Base-by-base conservation (phyloP, 768 basidiomycete genomes). In the Agaricus sinodeliciosus region DNA sequence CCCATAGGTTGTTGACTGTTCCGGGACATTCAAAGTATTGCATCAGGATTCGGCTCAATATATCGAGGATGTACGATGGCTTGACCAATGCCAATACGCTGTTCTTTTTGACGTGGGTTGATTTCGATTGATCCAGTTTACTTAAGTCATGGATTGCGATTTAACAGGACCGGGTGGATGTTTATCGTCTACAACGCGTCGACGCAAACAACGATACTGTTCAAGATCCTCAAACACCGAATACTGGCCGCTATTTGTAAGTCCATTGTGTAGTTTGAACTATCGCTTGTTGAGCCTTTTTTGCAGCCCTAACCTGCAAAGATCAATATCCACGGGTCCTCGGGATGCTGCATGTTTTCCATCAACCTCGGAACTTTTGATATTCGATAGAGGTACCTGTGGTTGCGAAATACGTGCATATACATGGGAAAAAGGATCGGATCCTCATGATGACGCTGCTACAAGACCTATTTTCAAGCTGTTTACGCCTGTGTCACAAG, bases 1-100 rank as follows among this genome's bases (percentile, higher is more conserved):
- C 36, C 12, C 16, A 1, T 31, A 78, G 78, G 60, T 70, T 9
- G 76, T 76, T 54, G 67, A 72, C 52, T 73, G 70, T 58, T 52
- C 58, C 16, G 59, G 60, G 1, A 60, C 56, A 11, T 57, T 75
- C 37, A 64, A 55, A 6, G 46, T 65, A 25, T 54, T 77, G 25
- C 70, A 66, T 43, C 61, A 55, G 9, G 56, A 58, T 22, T 45
- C 63, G 6, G 52, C 66, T n/a, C 15, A 41, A 25, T 60, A 55
- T 9, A 60, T 78, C 25, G 56, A 62, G 26, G 59, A 69, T 31
- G 63, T 65, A 11, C 57, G 61, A 26, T 81, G 75, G 76, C 55
- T 74, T 7, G 67, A 69, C 44, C 64, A 72, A 49, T 61, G 63
- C 6, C 61, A 62, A 2, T 78, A 74, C 62, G 69, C 66, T 8